These are phyloP conservation scores for Cruciata laevipes DNA, from an alignment of 257 asterid genomes.

Conservation along the genomic window DNA sequence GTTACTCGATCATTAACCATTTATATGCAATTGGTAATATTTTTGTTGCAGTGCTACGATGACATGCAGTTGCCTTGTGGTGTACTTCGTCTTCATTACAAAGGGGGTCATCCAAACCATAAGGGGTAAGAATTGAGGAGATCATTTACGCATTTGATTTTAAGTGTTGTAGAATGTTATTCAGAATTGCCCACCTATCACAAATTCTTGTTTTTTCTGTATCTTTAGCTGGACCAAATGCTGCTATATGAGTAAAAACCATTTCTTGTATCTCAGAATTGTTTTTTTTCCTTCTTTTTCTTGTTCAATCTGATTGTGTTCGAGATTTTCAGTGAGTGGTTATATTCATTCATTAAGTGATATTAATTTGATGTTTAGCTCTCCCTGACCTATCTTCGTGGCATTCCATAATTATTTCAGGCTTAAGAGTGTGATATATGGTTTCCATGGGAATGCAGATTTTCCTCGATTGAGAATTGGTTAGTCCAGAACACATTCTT, in stretches of 20 bases:
- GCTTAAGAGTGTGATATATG: slow-evolving; percentile 68
- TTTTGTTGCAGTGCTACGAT: slow-evolving; percentile 62
- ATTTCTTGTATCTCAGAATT: not conserved
- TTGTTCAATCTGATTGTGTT: not conserved
- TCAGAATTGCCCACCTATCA: not conserved
- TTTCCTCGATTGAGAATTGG: slow-evolving; percentile 95
- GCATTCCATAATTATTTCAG: slow-evolving; percentile 24
- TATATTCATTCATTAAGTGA: not conserved
- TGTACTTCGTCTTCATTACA: slow-evolving; percentile 78
- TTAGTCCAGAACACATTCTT: slow-evolving; percentile 29
- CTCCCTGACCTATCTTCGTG: slow-evolving; percentile 3
- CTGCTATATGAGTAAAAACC: not conserved
- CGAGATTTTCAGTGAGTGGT: not conserved
- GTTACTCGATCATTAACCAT: not conserved
- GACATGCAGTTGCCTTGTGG: slow-evolving; percentile 96
- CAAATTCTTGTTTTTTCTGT: not conserved
- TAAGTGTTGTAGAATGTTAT: not conserved
- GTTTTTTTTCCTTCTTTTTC: not conserved
- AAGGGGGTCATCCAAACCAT: slow-evolving; percentile 76
- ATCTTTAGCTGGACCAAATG: not conserved
- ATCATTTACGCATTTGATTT: slow-evolving; percentile 5
- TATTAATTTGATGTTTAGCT: not conserved
- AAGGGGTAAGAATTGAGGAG: slow-evolving; percentile 58
- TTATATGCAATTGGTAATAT: not conserved
- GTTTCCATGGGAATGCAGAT: slow-evolving; percentile 72